Evolutionary conservation across 1,139 yeast genomes (phyloP), one percentile per base, ranked within the genome.

Genomic region (Arxiozyma heterogenica): DNA sequence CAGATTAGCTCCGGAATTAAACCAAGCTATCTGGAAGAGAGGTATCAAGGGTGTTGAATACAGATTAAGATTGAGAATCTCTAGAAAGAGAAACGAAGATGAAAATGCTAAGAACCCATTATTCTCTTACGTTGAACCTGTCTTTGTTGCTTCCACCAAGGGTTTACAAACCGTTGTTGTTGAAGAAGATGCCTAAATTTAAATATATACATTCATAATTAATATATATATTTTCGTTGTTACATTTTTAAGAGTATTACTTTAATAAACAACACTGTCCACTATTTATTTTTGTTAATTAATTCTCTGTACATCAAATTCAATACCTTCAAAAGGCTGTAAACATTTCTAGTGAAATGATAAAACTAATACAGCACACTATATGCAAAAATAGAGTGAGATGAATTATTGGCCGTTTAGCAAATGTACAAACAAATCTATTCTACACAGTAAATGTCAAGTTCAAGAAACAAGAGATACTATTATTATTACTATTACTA

Each of bases 81-180:
- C 98, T 63, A 91, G 98, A 89, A 93, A 87, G 93, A 89, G 98
- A 84, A 93, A 93, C 83, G 98, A 94, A 78, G 98, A 93, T 82
- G 98, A 94, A 83, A 93, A 90, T 76, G 98, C 98, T 73, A 87
- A 87, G 85, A 94, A 90, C 81, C 90, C 91, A 79, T 85, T 94
- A 76, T 94, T 89, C 83, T 91, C 98, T 70, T 90, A 82, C 79
- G 98, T 94, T 73, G 98, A 93, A 83, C 94, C 95, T 73, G 96
- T 94, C 74, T 79, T 81, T 73, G 98, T 91, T 72, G 86, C 97
- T 72, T 75, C 95, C 67, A 83, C 89, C 78, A 93, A 93, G 86
- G 98, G 98, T 80, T 87, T 93, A 78, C 86, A 90, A 80, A 93
- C 99, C 77, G 86, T 83, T 77, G 97, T 90, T 75, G 93, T 93